phyloP scores from a whole-genome alignment of 441 rosid species.

The Gossypium davidsonii region DNA sequence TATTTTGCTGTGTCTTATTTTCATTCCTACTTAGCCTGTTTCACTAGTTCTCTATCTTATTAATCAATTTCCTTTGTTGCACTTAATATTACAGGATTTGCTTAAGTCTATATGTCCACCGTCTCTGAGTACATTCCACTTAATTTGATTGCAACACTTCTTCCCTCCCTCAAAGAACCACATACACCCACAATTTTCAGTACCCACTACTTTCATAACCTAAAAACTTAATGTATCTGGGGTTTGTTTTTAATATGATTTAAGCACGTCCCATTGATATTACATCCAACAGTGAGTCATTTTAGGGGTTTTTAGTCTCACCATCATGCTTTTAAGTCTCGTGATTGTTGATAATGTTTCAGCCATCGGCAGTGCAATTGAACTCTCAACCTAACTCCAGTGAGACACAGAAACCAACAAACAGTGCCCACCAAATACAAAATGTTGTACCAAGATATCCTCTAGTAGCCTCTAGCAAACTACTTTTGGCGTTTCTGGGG shows the following conservation, averaged over 20 bases:
- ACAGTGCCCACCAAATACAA: background rate
- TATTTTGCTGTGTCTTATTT: too few species aligned
- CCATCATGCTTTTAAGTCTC: background rate
- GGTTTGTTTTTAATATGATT: background rate
- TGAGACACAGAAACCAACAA: background rate
- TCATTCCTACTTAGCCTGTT: too few species aligned
- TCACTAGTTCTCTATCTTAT: too few species aligned
- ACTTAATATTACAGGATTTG: too few species aligned
- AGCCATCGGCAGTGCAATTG: background rate
- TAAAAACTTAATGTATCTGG: background rate
- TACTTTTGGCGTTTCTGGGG: background rate
- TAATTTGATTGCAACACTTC: too few species aligned
- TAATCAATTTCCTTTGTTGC: too few species aligned
- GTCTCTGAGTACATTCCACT: too few species aligned
- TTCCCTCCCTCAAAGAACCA: too few species aligned
- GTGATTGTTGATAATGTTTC: background rate
- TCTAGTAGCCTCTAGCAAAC: background rate
- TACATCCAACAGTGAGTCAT: background rate
- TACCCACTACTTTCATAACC: background rate
- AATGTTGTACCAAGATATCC: background rate
- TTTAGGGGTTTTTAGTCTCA: background rate
- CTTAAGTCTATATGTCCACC: too few species aligned
- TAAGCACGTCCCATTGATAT: background rate
- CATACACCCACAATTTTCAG: background rate
- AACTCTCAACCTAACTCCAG: background rate